A percentile compares a stretch with the other conserved stretches of the same genome.
Evolutionary conservation across 257 asterid genomes (phyloP).

Genomic region (Gentiana dahurica): DNA sequence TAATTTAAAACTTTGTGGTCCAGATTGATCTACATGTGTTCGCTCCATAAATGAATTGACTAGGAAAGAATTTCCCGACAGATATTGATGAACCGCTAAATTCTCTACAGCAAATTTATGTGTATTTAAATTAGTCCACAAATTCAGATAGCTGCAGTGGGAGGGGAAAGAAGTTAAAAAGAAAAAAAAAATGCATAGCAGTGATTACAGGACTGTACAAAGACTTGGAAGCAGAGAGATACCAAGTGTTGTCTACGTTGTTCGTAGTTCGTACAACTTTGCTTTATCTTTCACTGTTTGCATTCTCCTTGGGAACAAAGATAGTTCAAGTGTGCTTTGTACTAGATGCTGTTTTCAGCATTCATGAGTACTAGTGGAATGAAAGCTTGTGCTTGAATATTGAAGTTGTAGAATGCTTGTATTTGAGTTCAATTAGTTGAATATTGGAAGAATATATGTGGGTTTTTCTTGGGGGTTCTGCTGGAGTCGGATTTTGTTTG

Average conservation of each 20-base stretch:
- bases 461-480: conserved; percentile 4
- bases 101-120: no score
- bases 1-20: no score
- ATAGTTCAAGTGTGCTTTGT: conserved; percentile 8
- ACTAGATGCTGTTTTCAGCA: conserved; percentile 14
- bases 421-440: conserved; percentile 9
- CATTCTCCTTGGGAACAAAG: conserved; percentile 11
- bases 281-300: conserved; percentile 13
- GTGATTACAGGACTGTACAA: no score
- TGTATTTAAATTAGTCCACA: no score
- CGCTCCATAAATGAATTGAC: no score
- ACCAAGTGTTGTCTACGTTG: conserved; percentile 11
- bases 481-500: background rate
- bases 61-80: no score
- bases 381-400: conserved; percentile 10
- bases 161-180: no score
- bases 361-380: conserved; percentile 8
- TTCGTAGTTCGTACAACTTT: background rate
- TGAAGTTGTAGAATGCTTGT: conserved; percentile 1
- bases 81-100: no score
- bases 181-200: no score
- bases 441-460: conserved; percentile 2
- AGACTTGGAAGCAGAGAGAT: conserved; percentile 8
- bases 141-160: no score
- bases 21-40: no score